Percentiles rank a stretch among this genome's conserved stretches.
Conservation (phyloP, 345 rosid genomes). For the Brassica cretica region DNA sequence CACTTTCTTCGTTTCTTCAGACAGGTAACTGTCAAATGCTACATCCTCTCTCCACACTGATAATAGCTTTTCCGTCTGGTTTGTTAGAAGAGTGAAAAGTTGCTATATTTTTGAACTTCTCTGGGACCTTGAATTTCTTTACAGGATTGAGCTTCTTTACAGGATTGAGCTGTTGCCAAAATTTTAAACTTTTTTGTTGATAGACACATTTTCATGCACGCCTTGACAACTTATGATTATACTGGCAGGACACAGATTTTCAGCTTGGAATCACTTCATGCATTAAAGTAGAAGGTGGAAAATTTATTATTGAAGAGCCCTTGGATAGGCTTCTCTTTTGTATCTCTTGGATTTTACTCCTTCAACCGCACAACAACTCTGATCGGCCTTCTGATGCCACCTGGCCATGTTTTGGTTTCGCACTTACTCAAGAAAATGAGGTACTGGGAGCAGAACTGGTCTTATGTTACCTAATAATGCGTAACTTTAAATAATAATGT, state of each 20-base stretch:
- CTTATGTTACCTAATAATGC: constrained; percentile 5
- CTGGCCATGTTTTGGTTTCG: constrained; percentile 73
- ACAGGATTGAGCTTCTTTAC: not conserved
- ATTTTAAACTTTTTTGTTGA: not conserved
- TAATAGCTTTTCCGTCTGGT: constrained; percentile 16
- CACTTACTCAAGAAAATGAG: constrained; percentile 87
- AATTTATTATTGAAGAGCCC: constrained; percentile 64
- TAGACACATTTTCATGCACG: constrained; percentile 10
- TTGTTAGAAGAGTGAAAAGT: not conserved
- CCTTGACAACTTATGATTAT: constrained; percentile 21
- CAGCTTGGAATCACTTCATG: constrained; percentile 56
- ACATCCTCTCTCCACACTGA: constrained; percentile 21
- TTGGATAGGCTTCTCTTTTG: constrained; percentile 74
- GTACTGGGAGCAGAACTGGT: constrained; percentile 38
- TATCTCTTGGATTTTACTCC: constrained; percentile 69
- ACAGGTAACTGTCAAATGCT: constrained; percentile 53
- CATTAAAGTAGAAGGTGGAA: constrained; percentile 53
- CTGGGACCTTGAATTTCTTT: not conserved
- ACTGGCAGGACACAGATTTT: constrained; percentile 56
- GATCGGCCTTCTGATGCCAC: constrained; percentile 45
- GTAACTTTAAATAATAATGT: not conserved
- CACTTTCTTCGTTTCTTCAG: constrained; percentile 67
- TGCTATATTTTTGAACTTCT: constrained; percentile 3
- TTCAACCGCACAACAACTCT: constrained; percentile 55
- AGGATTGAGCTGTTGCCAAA: not conserved